phyloP scores from a whole-genome alignment of 2,329 filamentous ascomycete species.

The Aspergillus udagawae region DNA sequence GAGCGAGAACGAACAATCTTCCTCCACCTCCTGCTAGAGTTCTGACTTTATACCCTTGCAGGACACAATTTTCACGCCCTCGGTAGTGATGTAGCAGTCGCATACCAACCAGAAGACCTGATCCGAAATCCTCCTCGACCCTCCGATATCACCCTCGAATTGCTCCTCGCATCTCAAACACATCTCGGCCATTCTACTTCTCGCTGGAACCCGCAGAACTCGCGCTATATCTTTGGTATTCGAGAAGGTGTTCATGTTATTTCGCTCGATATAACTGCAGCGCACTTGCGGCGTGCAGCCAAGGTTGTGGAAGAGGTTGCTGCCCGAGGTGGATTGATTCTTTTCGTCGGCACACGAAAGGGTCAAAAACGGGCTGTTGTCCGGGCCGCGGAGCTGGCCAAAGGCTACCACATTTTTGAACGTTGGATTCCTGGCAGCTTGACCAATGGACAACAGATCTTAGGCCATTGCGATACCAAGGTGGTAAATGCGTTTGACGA shows the following conservation, averaged over 20 bases:
- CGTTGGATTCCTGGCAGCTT: slow-evolving; percentile 89
- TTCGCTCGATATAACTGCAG: slow-evolving; percentile 80
- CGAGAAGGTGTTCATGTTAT: slow-evolving; percentile 90
- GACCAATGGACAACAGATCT: slow-evolving; percentile 87
- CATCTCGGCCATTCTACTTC: slow-evolving; percentile 89
- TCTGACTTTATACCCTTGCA: slow-evolving; percentile 7
- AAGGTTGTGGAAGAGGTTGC: slow-evolving; percentile 86
- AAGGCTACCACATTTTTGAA: slow-evolving; percentile 83
- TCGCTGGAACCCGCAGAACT: slow-evolving; percentile 91
- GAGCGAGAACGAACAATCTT: slow-evolving; percentile 9
- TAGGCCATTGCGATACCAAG: slow-evolving; percentile 65
- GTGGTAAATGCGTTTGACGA: slow-evolving; percentile 74
- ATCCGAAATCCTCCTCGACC: slow-evolving; percentile 69
- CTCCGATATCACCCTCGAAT: slow-evolving; percentile 80
- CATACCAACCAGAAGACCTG: slow-evolving; percentile 32
- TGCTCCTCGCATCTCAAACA: slow-evolving; percentile 80
- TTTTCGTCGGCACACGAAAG: slow-evolving; percentile 83
- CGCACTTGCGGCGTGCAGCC: slow-evolving; percentile 87
- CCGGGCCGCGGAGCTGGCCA: slow-evolving; percentile 70
- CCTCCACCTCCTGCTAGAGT: background rate
- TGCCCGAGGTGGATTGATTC: slow-evolving; percentile 73
- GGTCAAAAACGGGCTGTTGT: slow-evolving; percentile 80
- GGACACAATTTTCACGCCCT: slow-evolving; percentile 29
- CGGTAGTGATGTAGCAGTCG: slow-evolving; percentile 24
- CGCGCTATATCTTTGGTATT: slow-evolving; percentile 89